Evolutionary conservation across 805 yeast species (phyloP), one percentile per base, ranked within the genome.

Genomic region (Candida piceae): DNA sequence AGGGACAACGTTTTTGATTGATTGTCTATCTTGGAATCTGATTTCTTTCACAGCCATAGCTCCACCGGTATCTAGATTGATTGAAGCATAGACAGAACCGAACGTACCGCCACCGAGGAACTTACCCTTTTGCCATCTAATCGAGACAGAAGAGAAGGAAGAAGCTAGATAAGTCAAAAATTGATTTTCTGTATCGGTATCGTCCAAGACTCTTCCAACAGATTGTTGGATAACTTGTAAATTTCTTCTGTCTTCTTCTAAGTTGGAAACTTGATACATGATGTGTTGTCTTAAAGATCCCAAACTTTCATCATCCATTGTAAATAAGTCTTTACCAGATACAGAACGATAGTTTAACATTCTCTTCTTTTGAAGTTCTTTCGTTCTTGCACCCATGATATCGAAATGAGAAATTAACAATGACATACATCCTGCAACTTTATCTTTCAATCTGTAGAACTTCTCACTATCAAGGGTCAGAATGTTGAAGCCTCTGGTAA

Each of bases 1-100:
- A 26, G 94, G 93, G 36, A 88, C 87, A 43, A 89, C 77, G 36
- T 81, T 81, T 49, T 84, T 78, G 53, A 89, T 82, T 1, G 93
- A 76, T 50, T 86, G 93, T 16, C 84, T 74, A 52, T 89, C 95
- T 50, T 87, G 96, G 57, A 93, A 80, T 39, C 87, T 73, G 41
- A 93, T 88, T 61, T 93, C 97, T 59, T 93, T 93, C 23, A 93
- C 98, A 0, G 98, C 98, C 84, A 93, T 80, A 3, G 89, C 82
- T 35, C 89, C 95, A 57, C 97, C 97, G 13, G 95, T 86, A 48
- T 90, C 97, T 43, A 93, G 72, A 55, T 90, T 88, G 16, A 86
- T 80, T 0, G 97, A 95, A 0, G 93, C 88, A 60, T 75, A 93
- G 4, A 93, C 98, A 41, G 84, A 78, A 6, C 98, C 98, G 69